Evolutionary conservation across 2,329 filamentous ascomycete species (phyloP).

Genomic region (Colletotrichum musicola): DNA sequence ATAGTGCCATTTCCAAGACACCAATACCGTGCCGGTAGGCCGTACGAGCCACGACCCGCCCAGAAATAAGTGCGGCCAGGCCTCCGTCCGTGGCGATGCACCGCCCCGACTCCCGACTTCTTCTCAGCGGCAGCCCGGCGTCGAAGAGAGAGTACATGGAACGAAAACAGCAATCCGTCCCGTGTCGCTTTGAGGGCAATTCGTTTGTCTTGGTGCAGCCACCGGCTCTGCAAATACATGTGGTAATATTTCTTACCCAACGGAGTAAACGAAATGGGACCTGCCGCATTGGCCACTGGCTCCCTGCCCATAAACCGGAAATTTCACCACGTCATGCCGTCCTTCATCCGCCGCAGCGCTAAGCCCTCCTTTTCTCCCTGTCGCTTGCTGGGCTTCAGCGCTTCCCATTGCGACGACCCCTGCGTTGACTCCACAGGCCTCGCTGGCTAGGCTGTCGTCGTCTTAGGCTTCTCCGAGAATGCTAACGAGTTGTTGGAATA

Average conservation of each 20-base stretch:
- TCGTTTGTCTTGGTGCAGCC: background rate
- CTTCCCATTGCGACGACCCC: constrained; percentile 7
- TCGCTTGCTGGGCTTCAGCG: constrained; percentile 11
- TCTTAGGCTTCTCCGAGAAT: background rate
- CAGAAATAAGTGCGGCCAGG: constrained; percentile 8
- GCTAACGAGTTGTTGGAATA: constrained; percentile 5
- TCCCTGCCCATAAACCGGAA: constrained; percentile 27
- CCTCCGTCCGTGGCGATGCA: constrained; percentile 26
- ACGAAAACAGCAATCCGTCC: background rate
- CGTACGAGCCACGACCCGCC: constrained; percentile 20
- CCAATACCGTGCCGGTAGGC: constrained; percentile 20
- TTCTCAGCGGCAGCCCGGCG: background rate
- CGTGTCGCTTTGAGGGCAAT: background rate
- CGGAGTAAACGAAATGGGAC: background rate
- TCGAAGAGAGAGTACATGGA: constrained; percentile 1
- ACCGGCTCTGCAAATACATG: background rate
- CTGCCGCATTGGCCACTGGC: background rate
- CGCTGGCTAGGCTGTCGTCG: background rate
- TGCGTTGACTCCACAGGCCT: background rate
- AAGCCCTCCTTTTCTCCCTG: constrained; percentile 13
- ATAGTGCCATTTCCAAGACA: constrained; percentile 25
- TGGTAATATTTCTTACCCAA: background rate
- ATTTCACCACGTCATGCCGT: constrained; percentile 37
- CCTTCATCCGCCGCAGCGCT: constrained; percentile 16
- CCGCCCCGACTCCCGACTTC: background rate